These are phyloP conservation scores for Metarhizium rileyi DNA, from an alignment of 2,329 filamentous ascomycete genomes.

Conservation along the genomic window DNA sequence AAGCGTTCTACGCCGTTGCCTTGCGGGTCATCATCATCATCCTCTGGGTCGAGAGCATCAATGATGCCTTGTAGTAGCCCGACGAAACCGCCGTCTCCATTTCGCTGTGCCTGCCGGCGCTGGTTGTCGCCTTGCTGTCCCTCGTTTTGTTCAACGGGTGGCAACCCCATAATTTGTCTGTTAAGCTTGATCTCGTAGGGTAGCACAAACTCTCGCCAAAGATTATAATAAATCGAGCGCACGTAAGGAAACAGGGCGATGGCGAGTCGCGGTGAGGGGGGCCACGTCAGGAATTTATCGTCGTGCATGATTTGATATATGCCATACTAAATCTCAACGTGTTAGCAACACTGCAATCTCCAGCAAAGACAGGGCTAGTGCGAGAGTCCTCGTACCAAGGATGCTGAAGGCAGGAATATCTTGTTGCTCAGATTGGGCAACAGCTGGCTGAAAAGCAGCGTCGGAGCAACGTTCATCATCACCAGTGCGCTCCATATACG, in stretches of 20 bases:
- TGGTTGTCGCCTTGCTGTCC: constrained; percentile 12
- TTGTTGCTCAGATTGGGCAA: constrained; percentile 33
- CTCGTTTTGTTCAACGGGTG: constrained; percentile 15
- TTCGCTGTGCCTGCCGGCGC: constrained; percentile 9
- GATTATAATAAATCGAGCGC: constrained; percentile 32
- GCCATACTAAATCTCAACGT: constrained; percentile 30
- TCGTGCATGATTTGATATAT: constrained; percentile 35
- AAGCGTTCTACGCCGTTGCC: constrained; percentile 11
- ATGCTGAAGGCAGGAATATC: constrained; percentile 31
- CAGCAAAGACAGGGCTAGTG: background rate
- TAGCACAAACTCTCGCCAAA: constrained; percentile 37
- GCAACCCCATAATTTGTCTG: constrained; percentile 32
- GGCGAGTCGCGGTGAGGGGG: constrained; percentile 42
- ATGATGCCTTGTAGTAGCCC: constrained; percentile 27
- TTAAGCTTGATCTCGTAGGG: constrained; percentile 40
- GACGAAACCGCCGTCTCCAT: constrained; percentile 22
- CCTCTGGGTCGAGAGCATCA: constrained; percentile 25
- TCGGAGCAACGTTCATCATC: constrained; percentile 36
- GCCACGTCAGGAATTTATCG: constrained; percentile 39
- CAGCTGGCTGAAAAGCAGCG: constrained; percentile 33
- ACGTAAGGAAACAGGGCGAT: constrained; percentile 39
- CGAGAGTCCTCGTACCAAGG: constrained; percentile 24
- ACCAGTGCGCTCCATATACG: constrained; percentile 24
- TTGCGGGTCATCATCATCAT: constrained; percentile 11
- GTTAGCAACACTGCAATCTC: constrained; percentile 4